These are phyloP conservation scores for Phtheirospermum japonicum DNA, from an alignment of 257 asterid genomes.

Conservation along the genomic window DNA sequence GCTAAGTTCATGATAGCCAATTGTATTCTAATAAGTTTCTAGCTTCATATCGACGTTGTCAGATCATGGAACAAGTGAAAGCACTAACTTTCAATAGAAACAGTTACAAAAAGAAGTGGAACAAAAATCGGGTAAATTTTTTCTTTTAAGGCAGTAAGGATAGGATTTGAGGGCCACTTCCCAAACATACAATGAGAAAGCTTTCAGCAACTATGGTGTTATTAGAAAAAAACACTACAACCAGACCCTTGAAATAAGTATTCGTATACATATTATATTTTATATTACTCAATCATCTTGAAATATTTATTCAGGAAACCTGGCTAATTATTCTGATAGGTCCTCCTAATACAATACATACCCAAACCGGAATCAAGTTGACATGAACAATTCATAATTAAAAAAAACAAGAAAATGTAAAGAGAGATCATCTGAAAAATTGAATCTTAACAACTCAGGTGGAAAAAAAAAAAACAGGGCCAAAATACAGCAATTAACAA, in stretches of 20 bases:
- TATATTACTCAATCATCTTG: too few species aligned
- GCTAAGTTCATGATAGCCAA: too few species aligned
- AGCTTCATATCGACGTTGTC: background rate
- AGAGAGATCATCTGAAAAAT: too few species aligned
- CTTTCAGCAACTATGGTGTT: too few species aligned
- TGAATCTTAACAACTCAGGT: background rate
- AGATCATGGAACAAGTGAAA: too few species aligned
- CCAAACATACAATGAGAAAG: slow-evolving; percentile 2
- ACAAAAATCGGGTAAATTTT: background rate
- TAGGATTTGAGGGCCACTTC: background rate
- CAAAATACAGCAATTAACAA: background rate
- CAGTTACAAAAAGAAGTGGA: background rate
- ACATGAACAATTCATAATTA: too few species aligned
- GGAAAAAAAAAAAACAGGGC: background rate
- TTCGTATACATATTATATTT: background rate
- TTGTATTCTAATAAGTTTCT: background rate
- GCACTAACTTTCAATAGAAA: background rate
- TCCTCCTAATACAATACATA: too few species aligned
- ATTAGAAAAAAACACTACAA: too few species aligned
- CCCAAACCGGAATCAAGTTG: too few species aligned
- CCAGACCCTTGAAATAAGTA: background rate
- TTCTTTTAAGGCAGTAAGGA: background rate
- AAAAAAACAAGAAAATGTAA: too few species aligned
- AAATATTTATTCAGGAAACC: too few species aligned
- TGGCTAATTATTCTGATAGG: too few species aligned